Evolutionary conservation across 2,329 filamentous ascomycete species (phyloP).

Genomic region (Trichoderma citrinoviride): DNA sequence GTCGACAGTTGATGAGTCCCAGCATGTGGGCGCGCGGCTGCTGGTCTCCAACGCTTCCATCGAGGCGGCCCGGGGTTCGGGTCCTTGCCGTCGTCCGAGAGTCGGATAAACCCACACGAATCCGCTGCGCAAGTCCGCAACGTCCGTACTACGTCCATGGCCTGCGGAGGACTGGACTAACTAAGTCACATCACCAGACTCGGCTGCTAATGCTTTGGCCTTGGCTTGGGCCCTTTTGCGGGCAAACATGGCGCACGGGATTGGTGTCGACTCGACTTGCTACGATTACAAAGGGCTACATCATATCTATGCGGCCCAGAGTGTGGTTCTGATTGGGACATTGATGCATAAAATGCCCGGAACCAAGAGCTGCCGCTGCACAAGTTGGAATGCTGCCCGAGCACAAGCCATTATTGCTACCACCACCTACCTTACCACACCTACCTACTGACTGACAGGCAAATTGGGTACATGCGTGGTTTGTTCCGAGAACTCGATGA

Average conservation of each 20-base stretch:
- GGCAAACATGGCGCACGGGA: neutral
- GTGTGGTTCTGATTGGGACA: neutral
- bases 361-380: neutral
- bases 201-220: neutral
- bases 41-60: neutral
- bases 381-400: neutral
- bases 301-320: neutral
- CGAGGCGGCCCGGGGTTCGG: conserved; percentile 11
- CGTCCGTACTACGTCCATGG: neutral
- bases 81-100: conserved; percentile 15
- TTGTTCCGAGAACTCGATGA: neutral
- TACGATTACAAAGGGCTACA: neutral
- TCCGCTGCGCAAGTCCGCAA: conserved; percentile 18
- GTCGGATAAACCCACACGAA: conserved; percentile 15
- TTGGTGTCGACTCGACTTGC: neutral
- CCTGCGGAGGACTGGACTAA: conserved; percentile 10
- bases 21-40: neutral
- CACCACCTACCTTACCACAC: too few relatives aligned
- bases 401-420: neutral
- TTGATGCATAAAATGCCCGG: neutral
- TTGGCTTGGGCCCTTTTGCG: neutral
- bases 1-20: neutral
- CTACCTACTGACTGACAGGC: too few relatives aligned
- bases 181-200: conserved; percentile 5
- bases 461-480: too few relatives aligned